These are phyloP conservation scores for Botrytis byssoidea DNA, from an alignment of 2,329 filamentous ascomycete species.

Conservation along the genomic window DNA sequence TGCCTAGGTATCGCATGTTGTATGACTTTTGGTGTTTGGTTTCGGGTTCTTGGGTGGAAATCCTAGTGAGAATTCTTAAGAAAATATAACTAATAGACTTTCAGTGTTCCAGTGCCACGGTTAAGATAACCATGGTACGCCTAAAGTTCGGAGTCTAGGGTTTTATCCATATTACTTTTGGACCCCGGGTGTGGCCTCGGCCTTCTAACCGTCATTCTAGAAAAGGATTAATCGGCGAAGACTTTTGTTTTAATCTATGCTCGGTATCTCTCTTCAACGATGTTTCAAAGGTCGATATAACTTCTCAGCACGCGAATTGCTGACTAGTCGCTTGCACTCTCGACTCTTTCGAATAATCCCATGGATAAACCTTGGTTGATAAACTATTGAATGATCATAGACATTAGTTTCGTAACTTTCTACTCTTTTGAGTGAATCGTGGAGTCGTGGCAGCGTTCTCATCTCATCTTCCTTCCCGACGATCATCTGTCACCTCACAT, in stretches of 20 bases:
- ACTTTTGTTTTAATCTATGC: not conserved
- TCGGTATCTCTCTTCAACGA: not conserved
- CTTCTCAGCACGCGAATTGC: not conserved
- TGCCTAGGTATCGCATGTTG: not conserved
- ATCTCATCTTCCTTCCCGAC: constrained; percentile 1
- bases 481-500: constrained; percentile 11
- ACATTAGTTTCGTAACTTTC: constrained; percentile 14
- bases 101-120: not conserved
- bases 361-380: not conserved
- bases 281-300: not conserved
- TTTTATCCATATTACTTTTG: not conserved
- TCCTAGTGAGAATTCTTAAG: not conserved
- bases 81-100: not conserved
- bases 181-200: not conserved
- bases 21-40: not conserved
- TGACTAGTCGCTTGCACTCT: not conserved
- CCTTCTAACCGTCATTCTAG: constrained; percentile 1
- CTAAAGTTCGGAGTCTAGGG: not conserved
- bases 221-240: not conserved
- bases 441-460: not conserved
- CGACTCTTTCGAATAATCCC: not conserved
- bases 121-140: not conserved
- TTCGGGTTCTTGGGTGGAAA: not conserved
- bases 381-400: not conserved
- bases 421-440: constrained; percentile 10